phyloP scores from a whole-genome alignment of 2,329 filamentous ascomycete species.

The Lizonia empirigonia region DNA sequence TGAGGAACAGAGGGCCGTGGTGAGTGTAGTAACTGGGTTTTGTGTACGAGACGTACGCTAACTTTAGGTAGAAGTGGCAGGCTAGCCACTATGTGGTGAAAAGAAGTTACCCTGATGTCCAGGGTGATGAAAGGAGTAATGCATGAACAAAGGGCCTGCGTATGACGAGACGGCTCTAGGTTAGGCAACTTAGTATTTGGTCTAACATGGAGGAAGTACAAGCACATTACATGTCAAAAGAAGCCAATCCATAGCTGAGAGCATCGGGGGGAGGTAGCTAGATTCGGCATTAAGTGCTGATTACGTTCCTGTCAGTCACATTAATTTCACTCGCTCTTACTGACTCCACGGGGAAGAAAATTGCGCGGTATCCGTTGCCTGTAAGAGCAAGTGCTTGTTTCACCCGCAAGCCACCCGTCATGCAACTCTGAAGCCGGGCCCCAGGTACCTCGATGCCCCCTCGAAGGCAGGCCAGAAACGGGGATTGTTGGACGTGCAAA shows the following conservation, averaged over 20 bases:
- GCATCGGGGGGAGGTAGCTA: no score
- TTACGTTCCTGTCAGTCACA: no score
- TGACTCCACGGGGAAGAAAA: no score
- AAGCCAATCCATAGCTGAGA: no score
- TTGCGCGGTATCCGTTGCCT: not conserved
- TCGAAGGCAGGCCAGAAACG: not conserved
- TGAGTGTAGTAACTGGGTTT: constrained; percentile 4
- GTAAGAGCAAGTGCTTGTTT: not conserved
- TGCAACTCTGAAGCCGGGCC: not conserved
- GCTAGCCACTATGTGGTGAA: constrained; percentile 11
- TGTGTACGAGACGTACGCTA: not conserved
- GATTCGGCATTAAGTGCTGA: no score
- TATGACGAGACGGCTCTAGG: no score
- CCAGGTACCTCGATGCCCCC: not conserved
- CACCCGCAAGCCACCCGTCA: not conserved
- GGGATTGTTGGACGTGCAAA: constrained; percentile 26
- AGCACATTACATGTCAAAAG: no score
- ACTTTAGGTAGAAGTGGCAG: constrained; percentile 10
- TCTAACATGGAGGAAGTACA: no score
- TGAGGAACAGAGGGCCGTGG: constrained; percentile 9
- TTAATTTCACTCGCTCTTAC: no score
- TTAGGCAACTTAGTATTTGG: no score
- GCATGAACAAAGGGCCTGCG: no score
- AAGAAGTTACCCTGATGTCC: constrained; percentile 1
- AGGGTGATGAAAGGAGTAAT: not conserved